Conservation (phyloP, 1,139 yeast genomes). For the Pichia inconspicua region DNA sequence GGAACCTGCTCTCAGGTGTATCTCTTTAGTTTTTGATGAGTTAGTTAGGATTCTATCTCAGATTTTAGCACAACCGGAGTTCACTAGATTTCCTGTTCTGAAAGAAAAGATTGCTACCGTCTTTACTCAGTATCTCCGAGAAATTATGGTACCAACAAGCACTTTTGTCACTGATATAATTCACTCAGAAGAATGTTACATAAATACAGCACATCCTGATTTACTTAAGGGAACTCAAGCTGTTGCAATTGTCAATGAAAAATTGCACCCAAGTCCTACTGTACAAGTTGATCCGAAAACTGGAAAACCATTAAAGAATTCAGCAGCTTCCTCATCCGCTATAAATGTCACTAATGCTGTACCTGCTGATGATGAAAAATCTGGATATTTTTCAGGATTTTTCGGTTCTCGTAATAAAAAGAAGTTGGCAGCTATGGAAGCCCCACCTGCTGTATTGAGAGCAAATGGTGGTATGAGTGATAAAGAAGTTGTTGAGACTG, state of each 20-base stretch:
- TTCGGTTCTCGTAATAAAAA: constrained; percentile 89
- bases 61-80: constrained; percentile 73
- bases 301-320: constrained; percentile 50
- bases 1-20: constrained; percentile 87
- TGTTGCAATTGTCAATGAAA: constrained; percentile 89
- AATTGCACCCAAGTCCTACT: constrained; percentile 70
- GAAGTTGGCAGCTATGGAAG: constrained; percentile 92
- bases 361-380: constrained; percentile 32
- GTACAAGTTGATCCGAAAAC: constrained; percentile 87
- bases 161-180: constrained; percentile 78
- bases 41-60: constrained; percentile 84
- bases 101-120: constrained; percentile 78
- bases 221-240: constrained; percentile 92
- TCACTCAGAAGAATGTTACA: constrained; percentile 81
- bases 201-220: constrained; percentile 97
- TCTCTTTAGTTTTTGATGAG: constrained; percentile 87
- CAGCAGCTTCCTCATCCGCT: constrained; percentile 27
- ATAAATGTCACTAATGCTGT: constrained; percentile 19
- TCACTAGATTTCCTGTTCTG: constrained; percentile 81
- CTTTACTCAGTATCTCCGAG: constrained; percentile 75
- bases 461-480: constrained; percentile 95
- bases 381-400: constrained; percentile 81
- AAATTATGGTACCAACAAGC: constrained; percentile 76
- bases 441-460: constrained; percentile 91
- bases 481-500: constrained; percentile 94